Percentiles rank a stretch among this genome's conserved stretches.
Conservation (phyloP, 495 filamentous ascomycete species). For the Penicillium argentinense region DNA sequence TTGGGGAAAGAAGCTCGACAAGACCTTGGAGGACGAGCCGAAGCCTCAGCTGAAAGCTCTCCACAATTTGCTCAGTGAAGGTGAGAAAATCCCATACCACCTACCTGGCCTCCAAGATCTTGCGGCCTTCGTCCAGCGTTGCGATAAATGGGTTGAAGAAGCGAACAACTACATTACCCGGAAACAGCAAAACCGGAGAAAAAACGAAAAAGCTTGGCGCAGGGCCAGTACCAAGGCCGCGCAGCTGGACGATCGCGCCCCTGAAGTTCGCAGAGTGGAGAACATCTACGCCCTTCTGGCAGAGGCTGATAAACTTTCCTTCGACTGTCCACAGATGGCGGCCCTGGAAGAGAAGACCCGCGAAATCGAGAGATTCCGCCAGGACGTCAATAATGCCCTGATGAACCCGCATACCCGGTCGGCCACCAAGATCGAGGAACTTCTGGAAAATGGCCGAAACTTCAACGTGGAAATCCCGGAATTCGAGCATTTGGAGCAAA, state of each 20-base stretch:
- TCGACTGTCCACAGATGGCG: conserved; percentile 91
- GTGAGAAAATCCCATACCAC: conserved; percentile 95
- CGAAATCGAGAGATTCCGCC: conserved; percentile 83
- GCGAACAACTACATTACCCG: conserved; percentile 95
- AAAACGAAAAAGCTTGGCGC: conserved; percentile 92
- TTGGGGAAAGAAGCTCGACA: conserved; percentile 90
- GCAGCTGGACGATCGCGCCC: conserved; percentile 86
- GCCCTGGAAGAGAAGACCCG: conserved; percentile 84
- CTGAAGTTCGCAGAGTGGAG: conserved; percentile 84
- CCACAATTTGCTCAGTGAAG: conserved; percentile 82
- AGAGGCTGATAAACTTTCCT: conserved; percentile 83
- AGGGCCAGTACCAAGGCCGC: conserved; percentile 70
- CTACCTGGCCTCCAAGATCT: conserved; percentile 80
- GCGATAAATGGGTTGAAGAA: conserved; percentile 98
- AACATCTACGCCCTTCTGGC: conserved; percentile 83
- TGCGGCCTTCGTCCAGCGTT: conserved; percentile 86
- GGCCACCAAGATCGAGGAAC: conserved; percentile 78
- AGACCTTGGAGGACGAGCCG: conserved; percentile 74
- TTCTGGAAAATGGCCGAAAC: conserved; percentile 80
- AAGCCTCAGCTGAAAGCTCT: conserved; percentile 84
- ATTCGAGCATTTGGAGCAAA: conserved; percentile 76
- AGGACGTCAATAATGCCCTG: conserved; percentile 69
- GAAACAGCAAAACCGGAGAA: conserved; percentile 97
- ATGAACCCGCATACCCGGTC: conserved; percentile 57
- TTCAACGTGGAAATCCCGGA: conserved; percentile 97